A percentile compares a stretch with the other conserved stretches of the same genome.
phyloP scores from a whole-genome alignment of 129 eudicot species.

The Dittrichia graveolens region DNA sequence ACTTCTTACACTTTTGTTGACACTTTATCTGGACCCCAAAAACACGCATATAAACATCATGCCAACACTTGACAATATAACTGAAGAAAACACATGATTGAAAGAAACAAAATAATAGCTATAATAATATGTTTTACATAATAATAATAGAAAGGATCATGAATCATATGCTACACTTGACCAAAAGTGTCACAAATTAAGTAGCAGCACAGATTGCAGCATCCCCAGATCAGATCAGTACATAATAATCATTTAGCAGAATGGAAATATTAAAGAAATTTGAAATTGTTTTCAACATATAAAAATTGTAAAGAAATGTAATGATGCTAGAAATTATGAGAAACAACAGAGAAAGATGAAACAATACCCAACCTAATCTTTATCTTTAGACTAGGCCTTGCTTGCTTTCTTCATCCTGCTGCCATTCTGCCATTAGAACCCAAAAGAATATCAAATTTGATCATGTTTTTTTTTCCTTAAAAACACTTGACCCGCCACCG shows the following conservation, averaged over 20 bases:
- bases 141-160: constrained; percentile 9
- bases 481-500: constrained; percentile 23
- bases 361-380: constrained; percentile 37
- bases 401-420: constrained; percentile 28
- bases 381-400: constrained; percentile 19
- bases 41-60: too few relatives aligned
- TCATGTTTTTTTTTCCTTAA: constrained; percentile 5
- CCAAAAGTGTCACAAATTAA: constrained; percentile 31
- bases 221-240: constrained; percentile 21
- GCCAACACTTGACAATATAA: too few relatives aligned
- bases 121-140: constrained; percentile 28
- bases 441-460: constrained; percentile 49
- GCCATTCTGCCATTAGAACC: constrained; percentile 39
- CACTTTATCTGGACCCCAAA: too few relatives aligned
- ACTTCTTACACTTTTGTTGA: too few relatives aligned
- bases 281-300: constrained; percentile 32
- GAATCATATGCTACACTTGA: constrained; percentile 5
- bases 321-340: constrained; percentile 28
- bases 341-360: constrained; percentile 29
- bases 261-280: constrained; percentile 23
- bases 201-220: constrained; percentile 22
- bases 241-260: constrained; percentile 20
- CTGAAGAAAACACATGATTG: not conserved
- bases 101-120: constrained; percentile 24
- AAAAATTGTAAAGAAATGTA: constrained; percentile 37